A percentile compares a stretch with the other conserved stretches of the same genome.
These are phyloP conservation scores for Diaporthe ampelina DNA, from an alignment of 2,329 filamentous ascomycete species.

Conservation along the genomic window DNA sequence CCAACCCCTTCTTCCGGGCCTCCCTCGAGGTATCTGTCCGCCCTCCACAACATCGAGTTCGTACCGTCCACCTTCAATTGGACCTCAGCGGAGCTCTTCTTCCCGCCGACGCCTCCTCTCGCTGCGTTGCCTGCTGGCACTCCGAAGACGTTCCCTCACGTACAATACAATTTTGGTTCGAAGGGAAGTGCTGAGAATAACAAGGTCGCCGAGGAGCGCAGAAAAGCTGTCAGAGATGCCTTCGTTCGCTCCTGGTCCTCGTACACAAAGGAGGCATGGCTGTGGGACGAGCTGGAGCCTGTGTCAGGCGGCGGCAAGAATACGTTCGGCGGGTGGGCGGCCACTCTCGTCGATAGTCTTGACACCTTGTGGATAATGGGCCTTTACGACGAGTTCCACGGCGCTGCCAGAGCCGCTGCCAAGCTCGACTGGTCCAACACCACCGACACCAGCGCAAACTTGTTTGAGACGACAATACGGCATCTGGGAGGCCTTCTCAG, in stretches of 20 bases:
- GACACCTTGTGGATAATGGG: constrained; percentile 93
- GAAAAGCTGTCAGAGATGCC: constrained; percentile 38
- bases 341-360: constrained; percentile 84
- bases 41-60: constrained; percentile 20
- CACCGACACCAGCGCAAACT: constrained; percentile 70
- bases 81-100: constrained; percentile 54
- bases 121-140: constrained; percentile 81
- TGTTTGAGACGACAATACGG: constrained; percentile 93
- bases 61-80: constrained; percentile 35
- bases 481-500: constrained; percentile 89
- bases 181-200: not conserved
- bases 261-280: constrained; percentile 85
- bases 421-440: constrained; percentile 86
- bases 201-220: constrained; percentile 25
- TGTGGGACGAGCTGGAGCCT: constrained; percentile 87
- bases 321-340: constrained; percentile 94
- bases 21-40: constrained; percentile 18
- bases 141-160: constrained; percentile 78
- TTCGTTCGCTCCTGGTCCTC: constrained; percentile 79
- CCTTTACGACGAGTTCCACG: constrained; percentile 78
- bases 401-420: constrained; percentile 79
- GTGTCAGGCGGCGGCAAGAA: constrained; percentile 78
- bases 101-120: constrained; percentile 79
- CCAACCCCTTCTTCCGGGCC: not conserved
- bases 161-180: constrained; percentile 78